Evolutionary conservation across 164 flowering plant genomes (phyloP), one percentile per base, ranked within the genome.

Genomic region (Chimonanthus praecox): DNA sequence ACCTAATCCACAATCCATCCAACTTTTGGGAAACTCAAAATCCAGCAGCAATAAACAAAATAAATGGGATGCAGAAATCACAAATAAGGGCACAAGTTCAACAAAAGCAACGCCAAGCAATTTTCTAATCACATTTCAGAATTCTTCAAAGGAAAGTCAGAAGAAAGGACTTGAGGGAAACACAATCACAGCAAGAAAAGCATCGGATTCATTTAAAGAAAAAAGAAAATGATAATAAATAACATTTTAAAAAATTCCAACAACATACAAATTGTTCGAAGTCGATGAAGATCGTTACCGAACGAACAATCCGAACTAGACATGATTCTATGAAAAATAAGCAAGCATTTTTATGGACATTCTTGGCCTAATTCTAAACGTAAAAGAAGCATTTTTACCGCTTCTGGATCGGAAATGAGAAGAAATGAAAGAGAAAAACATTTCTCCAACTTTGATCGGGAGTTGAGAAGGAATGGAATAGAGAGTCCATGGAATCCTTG

Each of bases 1-100:
- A 83, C 87, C 85, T 75, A 65, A 67, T 16, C 80, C 85, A 64
- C 18, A 50, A 64, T 83, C 87, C 88, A 85, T 85, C 18, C 13
- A 60, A 73, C 71, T 49, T 16, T 48, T 51, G 21, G 8, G 20
- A 47, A 60, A 51, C 45, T 18, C 50, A 51, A 60, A 49, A 49
- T 18, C 49, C 47, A 64, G 45, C 8, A 69, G 49, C 15, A 48
- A 51, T 4, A 47, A 60, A n/a, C 48, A 10, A 15, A 7, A 16
- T 58, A 51, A 47, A 15, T 43, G 71, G 6, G 44, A 45, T 7
- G 6, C 11, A 33, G 20, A 63, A 61, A 7, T n/a, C 54, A 5
- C 21, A 64, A 7, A 65, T 46, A 21, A 51, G 18, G 47, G 58
- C 21, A 21, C 54, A n/a, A 64, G 69, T 47, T 33, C 33, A 1